A percentile compares a stretch with the other conserved stretches of the same genome.
phyloP scores from a whole-genome alignment of 257 asterid species.

The Plantago elongata region DNA sequence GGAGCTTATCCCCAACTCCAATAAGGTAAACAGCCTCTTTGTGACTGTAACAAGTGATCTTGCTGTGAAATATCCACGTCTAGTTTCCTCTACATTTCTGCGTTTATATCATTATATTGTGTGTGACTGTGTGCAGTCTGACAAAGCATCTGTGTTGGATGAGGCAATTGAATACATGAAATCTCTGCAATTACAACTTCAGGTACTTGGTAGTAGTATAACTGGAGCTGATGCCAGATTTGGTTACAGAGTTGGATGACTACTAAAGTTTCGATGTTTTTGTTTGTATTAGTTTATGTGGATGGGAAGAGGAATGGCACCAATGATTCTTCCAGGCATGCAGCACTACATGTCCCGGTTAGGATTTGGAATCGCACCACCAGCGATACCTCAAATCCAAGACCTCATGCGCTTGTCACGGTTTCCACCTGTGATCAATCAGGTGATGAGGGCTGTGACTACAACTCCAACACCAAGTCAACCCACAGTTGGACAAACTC shows the following conservation, averaged over 20 bases:
- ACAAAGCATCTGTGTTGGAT: constrained; percentile 86
- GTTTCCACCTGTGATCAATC: constrained; percentile 44
- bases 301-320: constrained; percentile 86
- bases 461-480: constrained; percentile 33
- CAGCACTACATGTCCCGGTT: constrained; percentile 66
- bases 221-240: not conserved
- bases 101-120: not conserved
- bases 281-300: constrained; percentile 57
- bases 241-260: not conserved
- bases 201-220: constrained; percentile 35
- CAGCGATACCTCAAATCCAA: constrained; percentile 42
- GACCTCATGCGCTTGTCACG: constrained; percentile 55
- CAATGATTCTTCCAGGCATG: constrained; percentile 65
- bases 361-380: constrained; percentile 60
- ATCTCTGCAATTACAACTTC: constrained; percentile 76
- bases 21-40: constrained; percentile 40
- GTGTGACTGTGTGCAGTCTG: constrained; percentile 39
- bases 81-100: not conserved
- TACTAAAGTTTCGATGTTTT: not conserved
- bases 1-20: constrained; percentile 82
- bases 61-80: too few relatives aligned
- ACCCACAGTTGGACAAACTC: constrained; percentile 29
- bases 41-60: too few relatives aligned
- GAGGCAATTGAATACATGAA: constrained; percentile 91
- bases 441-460: constrained; percentile 3